Evolutionary conservation across 1,284 basidiomycete genomes (phyloP).

Genomic region (Thecaphora thlaspeos): DNA sequence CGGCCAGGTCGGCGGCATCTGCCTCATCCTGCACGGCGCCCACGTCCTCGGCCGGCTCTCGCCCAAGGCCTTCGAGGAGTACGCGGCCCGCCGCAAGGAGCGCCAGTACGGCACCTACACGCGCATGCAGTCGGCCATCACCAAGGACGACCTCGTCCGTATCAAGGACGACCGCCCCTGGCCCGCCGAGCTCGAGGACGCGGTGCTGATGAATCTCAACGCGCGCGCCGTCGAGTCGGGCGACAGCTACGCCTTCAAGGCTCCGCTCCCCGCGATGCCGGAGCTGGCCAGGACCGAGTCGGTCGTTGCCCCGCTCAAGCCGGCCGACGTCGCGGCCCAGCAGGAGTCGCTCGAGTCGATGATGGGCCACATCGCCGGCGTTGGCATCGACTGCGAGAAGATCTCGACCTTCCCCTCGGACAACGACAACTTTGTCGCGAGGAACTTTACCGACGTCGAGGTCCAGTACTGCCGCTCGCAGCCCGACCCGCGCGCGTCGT

Average conservation of each 20-base stretch:
- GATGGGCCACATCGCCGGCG: slow-evolving; percentile 69
- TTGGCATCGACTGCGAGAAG: slow-evolving; percentile 69
- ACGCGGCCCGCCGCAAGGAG: slow-evolving; percentile 61
- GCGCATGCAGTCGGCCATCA: slow-evolving; percentile 51
- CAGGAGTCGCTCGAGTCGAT: slow-evolving; percentile 38
- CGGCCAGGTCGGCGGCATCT: slow-evolving; percentile 88
- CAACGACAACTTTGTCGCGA: slow-evolving; percentile 81
- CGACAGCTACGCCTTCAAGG: slow-evolving; percentile 47
- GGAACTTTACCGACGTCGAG: slow-evolving; percentile 90
- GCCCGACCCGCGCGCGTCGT: slow-evolving; percentile 81
- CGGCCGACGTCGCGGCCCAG: slow-evolving; percentile 34
- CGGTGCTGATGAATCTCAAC: slow-evolving; percentile 87
- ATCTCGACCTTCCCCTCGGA: slow-evolving; percentile 87
- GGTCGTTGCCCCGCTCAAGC: slow-evolving; percentile 32
- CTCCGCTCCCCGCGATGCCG: slow-evolving; percentile 40
- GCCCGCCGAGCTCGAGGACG: slow-evolving; percentile 77
- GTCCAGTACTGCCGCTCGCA: slow-evolving; percentile 82
- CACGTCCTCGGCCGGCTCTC: slow-evolving; percentile 83
- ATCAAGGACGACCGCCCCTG: slow-evolving; percentile 96
- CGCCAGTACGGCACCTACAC: slow-evolving; percentile 50
- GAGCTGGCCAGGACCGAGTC: slow-evolving; percentile 22
- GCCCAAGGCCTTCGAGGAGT: slow-evolving; percentile 71
- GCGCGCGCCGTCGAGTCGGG: slow-evolving; percentile 64
- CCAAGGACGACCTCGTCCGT: slow-evolving; percentile 65
- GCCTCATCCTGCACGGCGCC: slow-evolving; percentile 83